Percentiles rank a stretch among this genome's conserved stretches.
Evolutionary conservation across 2,329 filamentous ascomycete species (phyloP).

Genomic region (Aspergillus hortae): DNA sequence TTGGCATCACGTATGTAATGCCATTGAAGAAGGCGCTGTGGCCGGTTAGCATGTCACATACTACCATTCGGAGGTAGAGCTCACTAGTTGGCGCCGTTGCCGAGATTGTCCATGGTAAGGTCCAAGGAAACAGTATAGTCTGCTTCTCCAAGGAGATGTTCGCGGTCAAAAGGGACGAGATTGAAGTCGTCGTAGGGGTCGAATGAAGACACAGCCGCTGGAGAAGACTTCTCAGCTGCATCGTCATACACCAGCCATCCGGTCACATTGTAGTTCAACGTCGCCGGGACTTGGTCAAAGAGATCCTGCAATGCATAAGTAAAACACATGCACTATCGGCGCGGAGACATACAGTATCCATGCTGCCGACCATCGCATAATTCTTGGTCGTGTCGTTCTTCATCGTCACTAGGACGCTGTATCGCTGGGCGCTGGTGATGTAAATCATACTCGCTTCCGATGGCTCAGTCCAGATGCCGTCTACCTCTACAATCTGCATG

Average conservation of each 20-base stretch:
- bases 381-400: slow-evolving; percentile 60
- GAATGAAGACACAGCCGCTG: slow-evolving; percentile 40
- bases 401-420: slow-evolving; percentile 54
- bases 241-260: slow-evolving; percentile 63
- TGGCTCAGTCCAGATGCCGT: slow-evolving; percentile 65
- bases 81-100: slow-evolving; percentile 32
- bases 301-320: background rate
- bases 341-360: slow-evolving; percentile 17
- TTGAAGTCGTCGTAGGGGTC: slow-evolving; percentile 69
- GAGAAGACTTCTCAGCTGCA: slow-evolving; percentile 40
- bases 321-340: background rate
- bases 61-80: background rate
- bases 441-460: slow-evolving; percentile 62
- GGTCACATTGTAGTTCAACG: slow-evolving; percentile 41
- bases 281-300: slow-evolving; percentile 31
- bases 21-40: slow-evolving; percentile 22
- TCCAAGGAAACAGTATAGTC: slow-evolving; percentile 64
- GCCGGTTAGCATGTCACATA: background rate
- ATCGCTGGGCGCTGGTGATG: slow-evolving; percentile 64
- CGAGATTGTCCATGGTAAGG: slow-evolving; percentile 58
- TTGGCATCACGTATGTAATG: slow-evolving; percentile 25
- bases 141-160: slow-evolving; percentile 58
- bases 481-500: slow-evolving; percentile 68
- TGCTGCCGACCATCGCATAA: slow-evolving; percentile 56
- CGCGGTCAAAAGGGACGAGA: slow-evolving; percentile 66